Evolutionary conservation across 208 protist genomes (phyloP), one percentile per base, ranked within the genome.

Genomic region (Leishmania turanica): DNA sequence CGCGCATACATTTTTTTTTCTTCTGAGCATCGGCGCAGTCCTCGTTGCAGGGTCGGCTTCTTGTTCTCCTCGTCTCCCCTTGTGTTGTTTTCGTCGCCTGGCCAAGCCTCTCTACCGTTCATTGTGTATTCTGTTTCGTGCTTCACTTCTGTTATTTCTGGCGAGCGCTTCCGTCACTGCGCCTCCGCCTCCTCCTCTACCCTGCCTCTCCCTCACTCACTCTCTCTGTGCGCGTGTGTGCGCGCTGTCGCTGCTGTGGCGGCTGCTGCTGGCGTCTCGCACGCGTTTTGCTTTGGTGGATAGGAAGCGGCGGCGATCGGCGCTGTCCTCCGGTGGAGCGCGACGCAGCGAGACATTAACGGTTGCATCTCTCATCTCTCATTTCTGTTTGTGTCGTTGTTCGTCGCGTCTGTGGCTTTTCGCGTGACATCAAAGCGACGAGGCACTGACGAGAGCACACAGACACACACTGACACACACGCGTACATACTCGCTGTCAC

Each of bases 91-190:
- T 0, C 2, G 27, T 47, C 17, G 27, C 7, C 7, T 70, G 6
- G 65, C 47, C 5, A 19, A 19, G 11, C 53, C 21, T 45, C 34
- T 27, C 37, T 27, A 45, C 65, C 65, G n/a, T 73, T 53, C 2
- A 40, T 40, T 40, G 37, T 47, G 34, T 51, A 34, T 73, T 19
- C 2, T 15, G 11, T 34, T n/a, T 27, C 31, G 37, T 58, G 5
- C 17, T 47, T 24, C 2, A 27, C 71, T 60, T 78, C 72, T 58
- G 70, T 37, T 82, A 51, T 65, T 68, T 85, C 76, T 69, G 31
- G 51, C 51, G 37, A 66, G 60, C 66, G 73, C 34, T 34, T 42
- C 42, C 13, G 42, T 49, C 11, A 3, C 31, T 58, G 70, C 15
- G 27, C 15, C 70, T 24, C 42, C 15, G 3, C 13, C 24, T 24